Conservation (phyloP, 768 basidiomycete genomes). For the Leccinum rimulosum region DNA sequence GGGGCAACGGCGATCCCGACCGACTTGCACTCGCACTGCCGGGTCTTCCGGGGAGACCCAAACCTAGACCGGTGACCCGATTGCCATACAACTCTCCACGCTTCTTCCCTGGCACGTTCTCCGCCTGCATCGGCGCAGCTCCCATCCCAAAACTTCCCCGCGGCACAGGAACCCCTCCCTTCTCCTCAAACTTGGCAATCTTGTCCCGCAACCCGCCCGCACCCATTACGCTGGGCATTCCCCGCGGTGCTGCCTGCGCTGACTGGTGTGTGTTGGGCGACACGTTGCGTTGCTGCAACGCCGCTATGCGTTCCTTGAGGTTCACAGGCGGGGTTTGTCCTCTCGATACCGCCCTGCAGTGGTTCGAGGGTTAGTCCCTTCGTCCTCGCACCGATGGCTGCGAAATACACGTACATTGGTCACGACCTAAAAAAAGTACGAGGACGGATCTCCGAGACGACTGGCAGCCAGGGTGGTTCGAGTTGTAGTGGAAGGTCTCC, state of each 20-base stretch:
- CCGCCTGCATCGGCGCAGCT: constrained; percentile 53
- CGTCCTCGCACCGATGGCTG: neutral
- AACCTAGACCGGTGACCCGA: constrained; percentile 44
- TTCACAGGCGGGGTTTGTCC: constrained; percentile 39
- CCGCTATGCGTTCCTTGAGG: constrained; percentile 82
- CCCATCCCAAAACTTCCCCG: constrained; percentile 71
- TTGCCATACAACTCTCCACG: constrained; percentile 75
- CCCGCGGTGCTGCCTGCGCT: constrained; percentile 31
- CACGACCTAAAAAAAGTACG: constrained; percentile 3
- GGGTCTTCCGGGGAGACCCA: neutral
- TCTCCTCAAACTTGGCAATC: constrained; percentile 78
- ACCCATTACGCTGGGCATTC: constrained; percentile 23
- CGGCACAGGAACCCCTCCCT: constrained; percentile 75
- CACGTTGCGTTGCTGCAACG: constrained; percentile 59
- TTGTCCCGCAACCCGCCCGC: constrained; percentile 52
- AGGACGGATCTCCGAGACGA: constrained; percentile 17
- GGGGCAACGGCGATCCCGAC: constrained; percentile 17
- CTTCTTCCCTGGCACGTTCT: constrained; percentile 45
- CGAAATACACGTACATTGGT: constrained; percentile 22
- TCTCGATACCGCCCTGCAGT: constrained; percentile 27
- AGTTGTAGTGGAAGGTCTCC: constrained; percentile 5
- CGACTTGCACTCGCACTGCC: neutral
- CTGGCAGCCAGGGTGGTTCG: constrained; percentile 23
- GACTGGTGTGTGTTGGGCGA: constrained; percentile 32
- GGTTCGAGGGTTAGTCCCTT: constrained; percentile 16